phyloP scores from a whole-genome alignment of 2,329 filamentous ascomycete genomes.

The Fusarium robinianum region DNA sequence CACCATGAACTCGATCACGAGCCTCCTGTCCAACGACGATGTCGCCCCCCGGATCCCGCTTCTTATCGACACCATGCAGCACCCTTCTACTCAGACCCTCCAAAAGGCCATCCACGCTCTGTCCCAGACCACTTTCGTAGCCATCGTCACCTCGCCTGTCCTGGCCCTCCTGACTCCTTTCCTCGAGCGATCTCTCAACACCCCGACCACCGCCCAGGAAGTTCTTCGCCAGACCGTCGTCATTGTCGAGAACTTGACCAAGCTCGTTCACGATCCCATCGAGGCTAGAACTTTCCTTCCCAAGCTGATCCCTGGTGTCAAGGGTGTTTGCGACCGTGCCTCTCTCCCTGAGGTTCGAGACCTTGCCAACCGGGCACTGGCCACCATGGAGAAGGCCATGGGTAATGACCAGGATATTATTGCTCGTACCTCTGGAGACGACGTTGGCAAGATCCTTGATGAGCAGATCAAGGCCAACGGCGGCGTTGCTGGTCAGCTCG shows the following conservation, averaged over 20 bases:
- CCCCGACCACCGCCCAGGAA: conserved; percentile 87
- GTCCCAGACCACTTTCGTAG: conserved; percentile 98
- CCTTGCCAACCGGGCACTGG: conserved; percentile 78
- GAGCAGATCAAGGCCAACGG: conserved; percentile 73
- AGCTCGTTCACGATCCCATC: conserved; percentile 92
- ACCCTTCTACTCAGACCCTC: conserved; percentile 83
- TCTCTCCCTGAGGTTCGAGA: conserved; percentile 95
- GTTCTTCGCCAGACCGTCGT: conserved; percentile 94
- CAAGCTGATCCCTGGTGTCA: conserved; percentile 91
- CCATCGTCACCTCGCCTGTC: conserved; percentile 92
- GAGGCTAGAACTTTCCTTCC: conserved; percentile 95
- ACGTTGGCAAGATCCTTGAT: conserved; percentile 76
- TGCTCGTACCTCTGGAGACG: conserved; percentile 69
- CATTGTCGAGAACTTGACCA: conserved; percentile 96
- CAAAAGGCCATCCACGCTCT: conserved; percentile 97
- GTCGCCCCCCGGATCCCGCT: conserved; percentile 90
- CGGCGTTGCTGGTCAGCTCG: conserved; percentile 61
- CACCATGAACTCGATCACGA: conserved; percentile 89
- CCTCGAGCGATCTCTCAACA: conserved; percentile 91
- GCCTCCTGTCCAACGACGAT: conserved; percentile 94
- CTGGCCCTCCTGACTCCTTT: conserved; percentile 93
- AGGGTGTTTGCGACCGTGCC: conserved; percentile 82
- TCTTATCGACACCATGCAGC: conserved; percentile 91
- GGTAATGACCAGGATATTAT: conserved; percentile 68
- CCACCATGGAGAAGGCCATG: conserved; percentile 95